phyloP scores from a whole-genome alignment of 2,329 filamentous ascomycete species.

The Penicillium hesseltinei region DNA sequence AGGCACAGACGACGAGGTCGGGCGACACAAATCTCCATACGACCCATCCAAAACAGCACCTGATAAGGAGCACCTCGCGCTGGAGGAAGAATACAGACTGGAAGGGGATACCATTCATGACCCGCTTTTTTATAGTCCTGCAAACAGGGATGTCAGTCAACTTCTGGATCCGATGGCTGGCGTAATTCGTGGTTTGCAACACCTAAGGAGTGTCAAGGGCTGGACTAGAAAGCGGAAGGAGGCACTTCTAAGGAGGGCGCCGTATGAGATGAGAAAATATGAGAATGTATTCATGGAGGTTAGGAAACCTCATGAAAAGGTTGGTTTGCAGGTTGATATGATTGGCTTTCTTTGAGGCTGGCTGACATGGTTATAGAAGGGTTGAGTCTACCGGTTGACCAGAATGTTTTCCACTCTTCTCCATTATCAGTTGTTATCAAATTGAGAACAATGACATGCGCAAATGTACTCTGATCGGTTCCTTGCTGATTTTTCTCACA shows the following conservation, averaged over 20 bases:
- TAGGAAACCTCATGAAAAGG: conserved; percentile 13
- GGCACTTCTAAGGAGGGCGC: conserved; percentile 16
- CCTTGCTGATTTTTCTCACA: too few species aligned
- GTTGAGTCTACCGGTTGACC: neutral
- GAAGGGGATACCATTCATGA: conserved; percentile 19
- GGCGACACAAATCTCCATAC: conserved; percentile 26
- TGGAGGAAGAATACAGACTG: conserved; percentile 24
- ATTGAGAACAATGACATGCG: neutral
- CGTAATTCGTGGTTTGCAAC: conserved; percentile 14
- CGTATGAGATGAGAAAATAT: conserved; percentile 15
- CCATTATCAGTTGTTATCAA: neutral
- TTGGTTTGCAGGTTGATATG: neutral
- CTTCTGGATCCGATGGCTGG: conserved; percentile 21
- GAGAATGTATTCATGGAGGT: conserved; percentile 13
- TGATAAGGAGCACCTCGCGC: conserved; percentile 19
- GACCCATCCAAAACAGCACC: conserved; percentile 25
- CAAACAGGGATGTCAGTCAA: conserved; percentile 22
- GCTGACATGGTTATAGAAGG: neutral
- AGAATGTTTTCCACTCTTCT: neutral
- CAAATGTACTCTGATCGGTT: neutral
- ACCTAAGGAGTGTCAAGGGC: conserved; percentile 22
- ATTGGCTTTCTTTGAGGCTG: neutral
- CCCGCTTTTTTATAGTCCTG: conserved; percentile 26
- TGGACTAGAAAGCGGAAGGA: conserved; percentile 26
- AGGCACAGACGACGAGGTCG: conserved; percentile 30